phyloP scores from a whole-genome alignment of 2,329 filamentous ascomycete genomes.

The Amesomyces nigricolor region DNA sequence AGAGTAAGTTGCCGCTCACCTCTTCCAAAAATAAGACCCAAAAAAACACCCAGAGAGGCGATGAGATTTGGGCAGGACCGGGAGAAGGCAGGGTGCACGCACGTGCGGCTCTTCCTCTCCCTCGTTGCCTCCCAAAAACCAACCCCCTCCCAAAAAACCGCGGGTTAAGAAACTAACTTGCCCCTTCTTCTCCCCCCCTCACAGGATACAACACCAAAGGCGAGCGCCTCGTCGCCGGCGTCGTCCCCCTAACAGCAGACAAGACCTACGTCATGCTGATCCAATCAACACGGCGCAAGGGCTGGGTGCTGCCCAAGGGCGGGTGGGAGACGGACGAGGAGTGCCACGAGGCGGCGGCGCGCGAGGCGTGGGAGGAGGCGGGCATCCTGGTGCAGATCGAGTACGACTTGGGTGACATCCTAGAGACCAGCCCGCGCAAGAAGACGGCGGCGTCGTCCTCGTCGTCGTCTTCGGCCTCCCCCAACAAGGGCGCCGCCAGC shows the following conservation, averaged over 20 bases:
- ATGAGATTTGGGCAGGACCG: conserved; percentile 14
- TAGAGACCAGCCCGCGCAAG: conserved; percentile 77
- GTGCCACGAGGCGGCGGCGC: conserved; percentile 74
- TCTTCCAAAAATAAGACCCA: neutral
- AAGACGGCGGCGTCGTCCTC: conserved; percentile 39
- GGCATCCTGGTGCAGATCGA: conserved; percentile 82
- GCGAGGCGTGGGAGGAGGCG: conserved; percentile 97
- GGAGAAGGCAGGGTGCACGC: neutral
- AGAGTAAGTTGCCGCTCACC: conserved; percentile 56
- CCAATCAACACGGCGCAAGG: conserved; percentile 82
- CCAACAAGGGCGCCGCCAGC: conserved; percentile 5
- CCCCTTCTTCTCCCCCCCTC: conserved; percentile 30
- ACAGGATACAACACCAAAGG: conserved; percentile 87
- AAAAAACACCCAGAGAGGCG: conserved; percentile 10
- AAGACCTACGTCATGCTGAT: conserved; percentile 87
- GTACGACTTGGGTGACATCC: conserved; percentile 79
- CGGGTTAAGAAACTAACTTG: conserved; percentile 35
- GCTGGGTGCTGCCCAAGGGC: conserved; percentile 96
- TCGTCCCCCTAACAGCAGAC: conserved; percentile 83
- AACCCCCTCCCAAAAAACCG: conserved; percentile 16
- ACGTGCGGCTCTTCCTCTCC: conserved; percentile 1
- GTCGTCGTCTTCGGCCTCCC: conserved; percentile 5
- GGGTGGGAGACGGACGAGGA: conserved; percentile 96
- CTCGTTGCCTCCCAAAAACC: neutral
- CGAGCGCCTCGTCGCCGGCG: conserved; percentile 89